A percentile compares a stretch with the other conserved stretches of the same genome.
phyloP scores from a whole-genome alignment of 164 flowering plant genomes.

The Dillenia turbinata region DNA sequence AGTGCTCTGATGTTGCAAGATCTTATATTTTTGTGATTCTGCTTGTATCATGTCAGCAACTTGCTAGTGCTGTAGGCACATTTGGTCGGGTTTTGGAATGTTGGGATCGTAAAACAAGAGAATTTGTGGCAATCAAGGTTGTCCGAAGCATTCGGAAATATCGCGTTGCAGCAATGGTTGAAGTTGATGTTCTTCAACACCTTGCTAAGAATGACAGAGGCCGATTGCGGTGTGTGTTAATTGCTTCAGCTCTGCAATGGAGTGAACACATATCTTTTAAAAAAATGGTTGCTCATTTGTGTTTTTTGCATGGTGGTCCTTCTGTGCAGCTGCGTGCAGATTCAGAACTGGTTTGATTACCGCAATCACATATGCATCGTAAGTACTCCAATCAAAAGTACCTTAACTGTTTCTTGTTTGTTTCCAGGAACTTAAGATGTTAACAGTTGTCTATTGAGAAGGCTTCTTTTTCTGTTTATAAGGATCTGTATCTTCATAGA shows the following conservation, averaged over 20 bases:
- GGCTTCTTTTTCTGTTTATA: not conserved
- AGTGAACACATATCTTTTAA: not conserved
- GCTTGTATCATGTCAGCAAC: slow-evolving; percentile 43
- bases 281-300: too few relatives aligned
- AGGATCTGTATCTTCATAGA: too few relatives aligned
- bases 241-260: slow-evolving; percentile 1
- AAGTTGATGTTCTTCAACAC: slow-evolving; percentile 69
- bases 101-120: slow-evolving; percentile 73
- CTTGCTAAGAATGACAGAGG: slow-evolving; percentile 54
- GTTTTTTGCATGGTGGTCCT: not conserved
- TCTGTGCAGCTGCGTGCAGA: slow-evolving; percentile 83
- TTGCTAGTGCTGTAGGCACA: slow-evolving; percentile 89
- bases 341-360: slow-evolving; percentile 84
- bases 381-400: slow-evolving; percentile 33
- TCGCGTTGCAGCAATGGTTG: slow-evolving; percentile 90
- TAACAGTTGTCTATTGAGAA: not conserved
- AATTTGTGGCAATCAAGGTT: slow-evolving; percentile 76
- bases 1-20: slow-evolving; percentile 44
- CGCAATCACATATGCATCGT: slow-evolving; percentile 92
- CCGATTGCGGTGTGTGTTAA: slow-evolving; percentile 42
- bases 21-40: slow-evolving; percentile 42
- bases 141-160: slow-evolving; percentile 72
- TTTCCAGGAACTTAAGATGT: not conserved
- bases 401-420: slow-evolving; percentile 3
- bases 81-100: slow-evolving; percentile 97